Evolutionary conservation across 352 stramenopile genomes (phyloP).

Genomic region (Globisporangium perplexum): DNA sequence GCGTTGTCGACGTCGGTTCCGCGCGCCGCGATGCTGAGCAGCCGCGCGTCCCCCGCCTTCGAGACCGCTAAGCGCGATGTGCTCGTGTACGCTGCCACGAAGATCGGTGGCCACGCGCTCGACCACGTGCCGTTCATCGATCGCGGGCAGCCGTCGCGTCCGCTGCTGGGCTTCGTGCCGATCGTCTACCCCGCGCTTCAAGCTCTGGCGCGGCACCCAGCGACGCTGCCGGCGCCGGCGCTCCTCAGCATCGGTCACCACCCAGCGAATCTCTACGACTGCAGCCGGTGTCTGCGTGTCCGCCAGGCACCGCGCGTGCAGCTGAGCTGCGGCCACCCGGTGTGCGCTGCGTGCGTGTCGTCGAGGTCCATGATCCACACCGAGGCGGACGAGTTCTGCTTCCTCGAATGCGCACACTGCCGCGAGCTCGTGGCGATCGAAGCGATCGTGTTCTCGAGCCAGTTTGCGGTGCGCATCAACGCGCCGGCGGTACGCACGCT

Average conservation of each 20-base stretch:
- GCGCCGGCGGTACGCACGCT: slow-evolving; percentile 25
- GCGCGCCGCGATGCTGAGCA: background rate
- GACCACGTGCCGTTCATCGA: slow-evolving; percentile 72
- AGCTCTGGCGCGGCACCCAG: background rate
- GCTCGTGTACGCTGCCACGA: slow-evolving; percentile 40
- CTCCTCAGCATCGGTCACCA: slow-evolving; percentile 4
- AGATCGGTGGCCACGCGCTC: slow-evolving; percentile 72
- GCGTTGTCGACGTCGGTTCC: slow-evolving; percentile 11
- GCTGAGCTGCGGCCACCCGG: slow-evolving; percentile 53
- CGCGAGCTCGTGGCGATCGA: slow-evolving; percentile 45
- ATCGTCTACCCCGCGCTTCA: background rate
- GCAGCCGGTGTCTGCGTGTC: slow-evolving; percentile 44
- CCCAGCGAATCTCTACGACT: slow-evolving; percentile 47
- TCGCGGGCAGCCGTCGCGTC: slow-evolving; percentile 50
- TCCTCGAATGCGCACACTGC: slow-evolving; percentile 51
- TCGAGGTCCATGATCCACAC: slow-evolving; percentile 37
- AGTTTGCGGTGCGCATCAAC: slow-evolving; percentile 46
- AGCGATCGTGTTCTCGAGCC: slow-evolving; percentile 44
- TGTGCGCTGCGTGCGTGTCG: slow-evolving; percentile 54
- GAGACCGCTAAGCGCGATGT: slow-evolving; percentile 24
- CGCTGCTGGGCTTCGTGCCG: slow-evolving; percentile 40
- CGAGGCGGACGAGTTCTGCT: slow-evolving; percentile 33
- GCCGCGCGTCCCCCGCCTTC: slow-evolving; percentile 28
- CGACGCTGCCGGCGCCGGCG: background rate
- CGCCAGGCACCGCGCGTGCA: slow-evolving; percentile 55